These are phyloP conservation scores for Cadophora gregata DNA, from an alignment of 2,329 filamentous ascomycete genomes.

Conservation along the genomic window DNA sequence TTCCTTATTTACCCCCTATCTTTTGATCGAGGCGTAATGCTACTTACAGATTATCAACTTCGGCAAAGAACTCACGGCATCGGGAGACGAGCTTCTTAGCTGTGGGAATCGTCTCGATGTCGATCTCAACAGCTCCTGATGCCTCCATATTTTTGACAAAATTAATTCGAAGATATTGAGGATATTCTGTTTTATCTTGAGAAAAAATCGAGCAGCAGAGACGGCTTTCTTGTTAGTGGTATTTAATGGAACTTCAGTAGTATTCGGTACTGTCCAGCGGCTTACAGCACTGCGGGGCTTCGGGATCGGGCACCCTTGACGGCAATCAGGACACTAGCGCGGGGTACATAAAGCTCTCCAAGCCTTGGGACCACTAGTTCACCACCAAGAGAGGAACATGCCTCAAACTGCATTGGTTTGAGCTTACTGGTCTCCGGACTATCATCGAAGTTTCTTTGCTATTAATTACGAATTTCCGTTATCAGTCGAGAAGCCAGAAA, in stretches of 20 bases:
- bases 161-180: not conserved
- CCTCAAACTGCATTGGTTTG: too few species aligned
- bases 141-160: slow-evolving; percentile 2
- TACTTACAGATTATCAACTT: slow-evolving; percentile 43
- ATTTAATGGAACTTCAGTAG: not conserved
- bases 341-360: not conserved
- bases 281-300: slow-evolving; percentile 3
- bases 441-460: too few species aligned
- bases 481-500: too few species aligned
- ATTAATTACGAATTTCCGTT: too few species aligned
- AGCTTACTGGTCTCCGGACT: too few species aligned
- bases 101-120: slow-evolving; percentile 20
- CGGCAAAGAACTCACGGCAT: slow-evolving; percentile 39
- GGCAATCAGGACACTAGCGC: not conserved
- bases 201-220: not conserved
- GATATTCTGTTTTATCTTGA: not conserved
- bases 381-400: not conserved
- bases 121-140: slow-evolving; percentile 16
- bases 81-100: slow-evolving; percentile 28
- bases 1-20: not conserved
- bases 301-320: not conserved
- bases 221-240: not conserved
- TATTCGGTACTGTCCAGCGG: not conserved
- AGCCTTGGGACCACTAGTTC: not conserved
- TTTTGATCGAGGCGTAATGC: not conserved